Evolutionary conservation across 2,329 filamentous ascomycete species (phyloP), one percentile per base, ranked within the genome.

Genomic region (Sphaerulina populicola): DNA sequence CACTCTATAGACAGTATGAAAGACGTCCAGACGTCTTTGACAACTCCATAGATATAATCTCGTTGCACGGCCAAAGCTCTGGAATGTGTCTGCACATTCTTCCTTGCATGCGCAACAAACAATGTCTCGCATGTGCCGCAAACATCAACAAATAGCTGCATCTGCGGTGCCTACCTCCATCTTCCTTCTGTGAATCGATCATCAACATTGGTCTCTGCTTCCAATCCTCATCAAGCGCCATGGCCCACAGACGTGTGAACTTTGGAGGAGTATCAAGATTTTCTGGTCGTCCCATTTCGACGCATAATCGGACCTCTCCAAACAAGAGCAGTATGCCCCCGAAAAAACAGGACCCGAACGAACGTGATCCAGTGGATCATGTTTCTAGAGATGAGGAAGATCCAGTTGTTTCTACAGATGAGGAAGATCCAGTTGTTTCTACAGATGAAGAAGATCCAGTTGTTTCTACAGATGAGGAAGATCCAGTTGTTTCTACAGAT

Each of bases 81-180:
- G 44, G 44, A 47, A 47, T 47, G 35, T 29, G 38, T 47, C 33
- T 18, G 44, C 36, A 39, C 12, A 14, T 27, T 27, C 14, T 35
- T 31, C 18, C 44, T 47, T 47, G 44, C 44, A 38, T 47, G 44
- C 35, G 31, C 31, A n/a, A 35, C 44, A 47, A 47, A 39, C 44
- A 14, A 47, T 39, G 44, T 23, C n/a, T 37, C 36, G 43, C 43
- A 36, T 35, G 12, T 11, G 21, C 30, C 36, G 35, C 44, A 47
- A 47, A 47, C 44, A 39, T 38, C 29, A 35, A 39, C 36, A 12
- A 11, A 15, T 33, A n/a, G 33, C 10, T 15, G 8, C 29, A 7
- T 29, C 18, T 23, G 35, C 31, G 31, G 15, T 21, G 33, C 23
- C 18, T 7, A 11, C 10, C 10, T 35, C 8, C n/a, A n/a, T n/a